Evolutionary conservation across 2,329 filamentous ascomycete genomes (phyloP).

Genomic region (Colletotrichum tropicicola): DNA sequence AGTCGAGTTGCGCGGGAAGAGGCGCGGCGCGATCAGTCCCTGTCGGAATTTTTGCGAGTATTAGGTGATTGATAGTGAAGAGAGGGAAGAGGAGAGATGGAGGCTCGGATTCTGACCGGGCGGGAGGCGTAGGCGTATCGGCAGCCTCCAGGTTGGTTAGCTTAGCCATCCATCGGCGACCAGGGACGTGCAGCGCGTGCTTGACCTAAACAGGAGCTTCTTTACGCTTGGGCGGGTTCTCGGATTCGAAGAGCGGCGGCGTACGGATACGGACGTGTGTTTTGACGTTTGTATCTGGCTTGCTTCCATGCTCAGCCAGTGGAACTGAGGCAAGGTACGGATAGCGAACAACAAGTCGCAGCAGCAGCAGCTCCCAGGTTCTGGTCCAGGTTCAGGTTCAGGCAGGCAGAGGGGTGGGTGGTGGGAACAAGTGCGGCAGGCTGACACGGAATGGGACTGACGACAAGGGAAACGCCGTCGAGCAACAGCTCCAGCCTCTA

Average conservation of each 20-base stretch:
- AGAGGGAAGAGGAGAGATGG: conserved; percentile 24
- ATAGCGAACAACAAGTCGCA: too few species aligned
- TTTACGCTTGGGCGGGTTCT: conserved; percentile 5
- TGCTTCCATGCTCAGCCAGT: too few species aligned
- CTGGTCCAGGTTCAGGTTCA: not conserved
- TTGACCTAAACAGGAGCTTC: not conserved
- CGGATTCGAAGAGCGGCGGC: not conserved
- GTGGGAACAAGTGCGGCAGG: conserved; percentile 10
- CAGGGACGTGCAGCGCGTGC: not conserved
- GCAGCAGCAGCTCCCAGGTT: too few species aligned
- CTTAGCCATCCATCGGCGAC: conserved; percentile 2
- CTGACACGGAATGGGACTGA: too few species aligned
- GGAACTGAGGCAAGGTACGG: too few species aligned
- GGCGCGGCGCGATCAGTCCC: conserved; percentile 6
- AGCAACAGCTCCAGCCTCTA: conserved; percentile 10
- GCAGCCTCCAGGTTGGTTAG: not conserved
- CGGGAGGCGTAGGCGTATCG: conserved; percentile 26
- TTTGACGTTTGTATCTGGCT: too few species aligned
- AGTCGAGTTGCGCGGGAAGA: not conserved
- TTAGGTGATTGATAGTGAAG: conserved; percentile 17
- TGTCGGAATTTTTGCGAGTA: conserved; percentile 17
- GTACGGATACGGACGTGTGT: too few species aligned
- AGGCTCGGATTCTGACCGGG: conserved; percentile 29
- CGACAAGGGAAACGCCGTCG: conserved; percentile 1
- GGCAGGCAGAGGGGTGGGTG: not conserved